phyloP scores from a whole-genome alignment of 192 early-diverging fungal species.

The Backusella liffmaniae region DNA sequence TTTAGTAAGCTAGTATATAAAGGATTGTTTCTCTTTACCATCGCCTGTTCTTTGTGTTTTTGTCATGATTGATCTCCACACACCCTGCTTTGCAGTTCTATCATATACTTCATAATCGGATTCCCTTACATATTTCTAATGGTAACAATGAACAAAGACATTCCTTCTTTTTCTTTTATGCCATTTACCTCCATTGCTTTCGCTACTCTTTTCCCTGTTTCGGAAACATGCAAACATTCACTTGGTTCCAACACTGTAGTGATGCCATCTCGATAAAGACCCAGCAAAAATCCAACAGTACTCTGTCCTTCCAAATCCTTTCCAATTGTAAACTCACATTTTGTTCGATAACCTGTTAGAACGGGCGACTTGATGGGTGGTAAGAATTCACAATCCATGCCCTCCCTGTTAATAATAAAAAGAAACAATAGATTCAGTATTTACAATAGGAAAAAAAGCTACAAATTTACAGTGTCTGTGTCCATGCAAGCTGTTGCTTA shows the following conservation, averaged over 20 bases:
- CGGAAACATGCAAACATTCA: conserved; percentile 46
- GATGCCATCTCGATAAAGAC: conserved; percentile 60
- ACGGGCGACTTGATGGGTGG: conserved; percentile 58
- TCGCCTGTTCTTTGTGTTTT: conserved; percentile 61
- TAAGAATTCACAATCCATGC: conserved; percentile 15
- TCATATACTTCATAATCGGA: conserved; percentile 39
- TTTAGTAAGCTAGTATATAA: no score
- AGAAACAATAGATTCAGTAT: not conserved
- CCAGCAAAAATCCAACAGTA: conserved; percentile 67
- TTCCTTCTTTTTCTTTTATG: not conserved
- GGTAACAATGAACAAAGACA: no score
- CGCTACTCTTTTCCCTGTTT: conserved; percentile 51
- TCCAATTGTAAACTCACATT: conserved; percentile 79
- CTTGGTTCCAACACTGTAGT: conserved; percentile 49
- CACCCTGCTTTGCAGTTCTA: conserved; percentile 41
- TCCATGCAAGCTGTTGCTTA: conserved; percentile 31
- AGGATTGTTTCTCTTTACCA: conserved; percentile 26
- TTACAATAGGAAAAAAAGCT: not conserved
- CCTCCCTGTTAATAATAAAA: not conserved
- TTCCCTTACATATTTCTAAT: conserved; percentile 30
- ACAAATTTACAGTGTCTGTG: conserved; percentile 30
- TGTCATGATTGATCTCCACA: conserved; percentile 62
- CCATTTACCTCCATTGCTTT: conserved; percentile 39
- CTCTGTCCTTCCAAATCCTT: conserved; percentile 49
- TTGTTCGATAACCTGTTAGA: conserved; percentile 64